These are phyloP conservation scores for Takakia lepidozioides DNA, from an alignment of 225 moss, liverwort and hornwort genomes.

Conservation along the genomic window DNA sequence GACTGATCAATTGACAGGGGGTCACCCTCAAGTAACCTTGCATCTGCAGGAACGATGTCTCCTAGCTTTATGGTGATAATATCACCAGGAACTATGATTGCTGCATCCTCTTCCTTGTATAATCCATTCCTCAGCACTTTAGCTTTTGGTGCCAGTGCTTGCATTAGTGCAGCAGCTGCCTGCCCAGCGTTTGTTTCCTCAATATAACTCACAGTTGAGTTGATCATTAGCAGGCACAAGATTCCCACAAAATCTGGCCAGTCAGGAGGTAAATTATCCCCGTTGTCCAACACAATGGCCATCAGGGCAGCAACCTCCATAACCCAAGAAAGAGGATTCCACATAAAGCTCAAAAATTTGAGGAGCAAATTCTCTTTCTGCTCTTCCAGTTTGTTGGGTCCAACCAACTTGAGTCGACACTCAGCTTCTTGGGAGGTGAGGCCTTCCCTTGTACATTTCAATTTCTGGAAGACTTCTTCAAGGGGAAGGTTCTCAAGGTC, in stretches of 20 bases:
- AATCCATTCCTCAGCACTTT: conserved; percentile 40
- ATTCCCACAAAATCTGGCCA: conserved; percentile 67
- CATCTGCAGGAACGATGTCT: conserved; percentile 55
- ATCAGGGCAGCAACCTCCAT: conserved; percentile 35
- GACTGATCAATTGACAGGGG: conserved; percentile 48
- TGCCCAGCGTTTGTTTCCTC: conserved; percentile 57
- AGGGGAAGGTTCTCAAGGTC: conserved; percentile 17
- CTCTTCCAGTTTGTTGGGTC: conserved; percentile 26
- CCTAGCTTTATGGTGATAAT: conserved; percentile 50
- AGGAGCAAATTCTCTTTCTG: conserved; percentile 22
- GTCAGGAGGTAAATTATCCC: conserved; percentile 26
- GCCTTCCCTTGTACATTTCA: conserved; percentile 15
- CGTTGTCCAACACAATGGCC: conserved; percentile 46
- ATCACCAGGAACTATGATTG: conserved; percentile 48
- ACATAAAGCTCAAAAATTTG: conserved; percentile 28
- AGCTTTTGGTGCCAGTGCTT: conserved; percentile 37
- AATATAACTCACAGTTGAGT: conserved; percentile 52
- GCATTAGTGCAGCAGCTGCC: conserved; percentile 56
- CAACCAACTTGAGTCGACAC: conserved; percentile 11
- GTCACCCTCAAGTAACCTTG: conserved; percentile 52
- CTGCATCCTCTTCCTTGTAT: conserved; percentile 40
- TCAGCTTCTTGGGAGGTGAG: conserved; percentile 11
- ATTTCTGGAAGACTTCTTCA: conserved; percentile 18
- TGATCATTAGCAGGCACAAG: conserved; percentile 28
- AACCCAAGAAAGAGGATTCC: conserved; percentile 37